Base-by-base conservation (phyloP, 2,329 filamentous ascomycete genomes). In the Colletotrichum coccodes region DNA sequence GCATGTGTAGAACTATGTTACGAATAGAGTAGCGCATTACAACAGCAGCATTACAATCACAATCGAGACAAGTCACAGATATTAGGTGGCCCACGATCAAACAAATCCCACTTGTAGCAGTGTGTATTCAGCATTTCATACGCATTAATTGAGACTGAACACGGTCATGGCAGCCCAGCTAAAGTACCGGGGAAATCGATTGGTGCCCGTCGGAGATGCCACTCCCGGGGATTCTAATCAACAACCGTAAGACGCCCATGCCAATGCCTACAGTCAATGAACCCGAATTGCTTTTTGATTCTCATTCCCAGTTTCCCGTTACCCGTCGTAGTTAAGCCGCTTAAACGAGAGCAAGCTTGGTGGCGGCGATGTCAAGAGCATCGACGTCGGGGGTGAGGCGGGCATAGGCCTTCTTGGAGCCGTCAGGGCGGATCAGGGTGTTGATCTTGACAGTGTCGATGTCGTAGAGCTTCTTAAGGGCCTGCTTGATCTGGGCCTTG, bases 361-460 rank as follows among this genome's bases (percentile, higher is more conserved):
- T 98, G 80, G 96, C 97, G 74, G 96, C 97, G 85, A 99, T 98
- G 87, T 99, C 96, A 78, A 99, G 92, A 80, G 96, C 96, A 85
- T 99, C 96, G 77, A 98, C 95, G 84, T 99, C 96, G 72, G 95
- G 87, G 67, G 96, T 98, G 75, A 99, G 90, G 82, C 95, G 93
- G 81, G 93, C 94, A 82, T 96, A 99, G 72, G 96, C 96, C 93
- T 99, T 99, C 94, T 99, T 99, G 81, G 91, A 90, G 80, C 96
- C 96, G 82, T 99, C 95, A 74, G 96, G 96, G 84, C 94, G 93
- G 89, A 99, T 95, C 77, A 99, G 90, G 77, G 96, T 99, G 92
- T 99, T 99, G 89, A 99, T 94, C 93, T 98, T 98, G 87, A 98
- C 88, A 78, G 90, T 93, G 81, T 98, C 95, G 76, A 99, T 96